Conservation (phyloP, 306 rosid species). For the Quercus aquifolioides region DNA sequence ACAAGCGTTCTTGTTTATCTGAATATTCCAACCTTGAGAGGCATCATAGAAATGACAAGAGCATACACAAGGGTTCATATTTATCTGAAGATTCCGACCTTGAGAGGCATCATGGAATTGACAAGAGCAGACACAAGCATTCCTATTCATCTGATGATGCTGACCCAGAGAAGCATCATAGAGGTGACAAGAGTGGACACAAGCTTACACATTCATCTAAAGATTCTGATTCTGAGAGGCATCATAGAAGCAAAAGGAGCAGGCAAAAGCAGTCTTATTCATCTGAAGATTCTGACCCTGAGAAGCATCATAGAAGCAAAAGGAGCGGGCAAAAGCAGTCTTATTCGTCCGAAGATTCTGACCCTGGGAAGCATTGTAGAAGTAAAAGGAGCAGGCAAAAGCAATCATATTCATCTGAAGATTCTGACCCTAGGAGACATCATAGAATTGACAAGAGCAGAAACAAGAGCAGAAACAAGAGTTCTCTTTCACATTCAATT, state of each 20-base stretch:
- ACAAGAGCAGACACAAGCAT: constrained; percentile 17
- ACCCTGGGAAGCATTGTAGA: constrained; percentile 18
- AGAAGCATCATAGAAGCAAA: constrained; percentile 17
- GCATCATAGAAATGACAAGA: background rate
- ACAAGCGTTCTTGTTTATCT: constrained; percentile 16
- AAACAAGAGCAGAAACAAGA: no score
- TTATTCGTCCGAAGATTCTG: constrained; percentile 22
- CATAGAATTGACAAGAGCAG: constrained; percentile 13
- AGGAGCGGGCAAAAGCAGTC: constrained; percentile 20
- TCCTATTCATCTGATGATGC: constrained; percentile 21
- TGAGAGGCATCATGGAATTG: background rate
- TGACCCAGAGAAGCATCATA: constrained; percentile 8
- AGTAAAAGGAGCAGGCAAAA: constrained; percentile 24
- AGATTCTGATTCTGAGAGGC: constrained; percentile 25
- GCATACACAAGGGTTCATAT: background rate
- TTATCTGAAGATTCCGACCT: constrained; percentile 12
- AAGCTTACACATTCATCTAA: constrained; percentile 16
- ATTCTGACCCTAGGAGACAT: constrained; percentile 22
- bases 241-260: constrained; percentile 18
- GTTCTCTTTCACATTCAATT: constrained; percentile 1
- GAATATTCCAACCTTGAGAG: background rate
- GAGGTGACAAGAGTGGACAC: constrained; percentile 21
- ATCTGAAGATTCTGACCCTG: constrained; percentile 17
- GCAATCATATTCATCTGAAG: constrained; percentile 24
- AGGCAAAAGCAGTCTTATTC: constrained; percentile 26